phyloP scores from a whole-genome alignment of 164 flowering plant species.

The Chimonanthus praecox region DNA sequence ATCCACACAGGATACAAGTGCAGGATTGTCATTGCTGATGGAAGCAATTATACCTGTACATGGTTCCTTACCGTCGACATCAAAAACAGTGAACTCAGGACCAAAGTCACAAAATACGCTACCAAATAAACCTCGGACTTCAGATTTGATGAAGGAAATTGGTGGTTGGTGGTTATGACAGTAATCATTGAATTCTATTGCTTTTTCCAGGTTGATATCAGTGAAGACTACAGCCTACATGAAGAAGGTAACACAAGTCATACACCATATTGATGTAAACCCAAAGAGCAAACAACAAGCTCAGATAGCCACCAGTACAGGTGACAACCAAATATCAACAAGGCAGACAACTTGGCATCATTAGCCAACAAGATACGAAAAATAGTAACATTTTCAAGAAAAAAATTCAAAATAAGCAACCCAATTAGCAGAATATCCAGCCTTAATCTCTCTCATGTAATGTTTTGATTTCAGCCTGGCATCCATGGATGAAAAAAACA shows the following conservation, averaged over 20 bases:
- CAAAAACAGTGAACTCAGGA: slow-evolving; percentile 66
- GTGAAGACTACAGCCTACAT: slow-evolving; percentile 86
- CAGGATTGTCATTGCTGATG: slow-evolving; percentile 75
- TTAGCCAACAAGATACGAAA: too few species aligned
- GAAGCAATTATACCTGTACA: slow-evolving; percentile 85
- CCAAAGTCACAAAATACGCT: slow-evolving; percentile 83
- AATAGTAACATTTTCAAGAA: too few species aligned
- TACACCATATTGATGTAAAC: background rate
- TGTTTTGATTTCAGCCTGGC: too few species aligned
- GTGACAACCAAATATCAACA: too few species aligned
- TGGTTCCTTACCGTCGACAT: slow-evolving; percentile 88
- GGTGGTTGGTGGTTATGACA: slow-evolving; percentile 79
- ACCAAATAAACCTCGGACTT: slow-evolving; percentile 85
- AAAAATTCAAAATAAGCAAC: too few species aligned
- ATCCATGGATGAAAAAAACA: too few species aligned
- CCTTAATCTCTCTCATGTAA: too few species aligned
- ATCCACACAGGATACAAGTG: slow-evolving; percentile 77
- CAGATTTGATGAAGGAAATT: slow-evolving; percentile 75
- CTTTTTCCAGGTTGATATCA: slow-evolving; percentile 55
- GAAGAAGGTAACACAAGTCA: background rate
- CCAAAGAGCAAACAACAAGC: too few species aligned
- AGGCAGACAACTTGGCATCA: too few species aligned
- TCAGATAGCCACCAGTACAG: too few species aligned
- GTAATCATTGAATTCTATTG: slow-evolving; percentile 66
- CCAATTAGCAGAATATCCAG: too few species aligned